phyloP scores from a whole-genome alignment of 371 early-diverging fungal genomes.

The Mycotypha africana region DNA sequence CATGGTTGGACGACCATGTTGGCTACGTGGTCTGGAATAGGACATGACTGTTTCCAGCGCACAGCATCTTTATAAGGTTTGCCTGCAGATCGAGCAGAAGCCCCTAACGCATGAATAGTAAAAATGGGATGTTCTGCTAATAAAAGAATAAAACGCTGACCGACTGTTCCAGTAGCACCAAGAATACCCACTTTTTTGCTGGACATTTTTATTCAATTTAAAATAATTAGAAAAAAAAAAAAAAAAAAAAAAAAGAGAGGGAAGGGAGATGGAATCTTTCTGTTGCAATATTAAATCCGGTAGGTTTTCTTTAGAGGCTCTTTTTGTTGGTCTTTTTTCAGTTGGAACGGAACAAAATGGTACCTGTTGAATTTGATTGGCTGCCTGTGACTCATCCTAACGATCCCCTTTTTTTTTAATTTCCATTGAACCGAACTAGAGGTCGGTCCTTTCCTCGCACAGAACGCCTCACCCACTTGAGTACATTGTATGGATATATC shows the following conservation, averaged over 20 bases:
- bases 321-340: neutral
- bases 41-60: constrained; percentile 84
- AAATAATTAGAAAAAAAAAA: constrained; percentile 8
- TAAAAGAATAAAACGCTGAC: constrained; percentile 93
- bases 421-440: too few relatives aligned
- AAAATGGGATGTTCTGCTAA: constrained; percentile 86
- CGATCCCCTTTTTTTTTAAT: too few relatives aligned
- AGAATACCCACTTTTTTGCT: constrained; percentile 84
- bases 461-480: too few relatives aligned
- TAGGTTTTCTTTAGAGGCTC: neutral
- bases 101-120: constrained; percentile 83
- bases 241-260: constrained; percentile 17
- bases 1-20: constrained; percentile 67
- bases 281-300: too few relatives aligned
- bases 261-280: neutral
- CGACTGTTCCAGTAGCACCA: constrained; percentile 98
- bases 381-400: constrained; percentile 14
- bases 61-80: constrained; percentile 73
- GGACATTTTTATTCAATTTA: neutral
- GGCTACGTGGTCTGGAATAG: constrained; percentile 64
- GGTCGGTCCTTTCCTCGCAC: too few relatives aligned
- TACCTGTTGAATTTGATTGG: constrained; percentile 6
- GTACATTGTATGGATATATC: too few relatives aligned
- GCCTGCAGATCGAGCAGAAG: constrained; percentile 89
- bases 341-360: too few relatives aligned